Conservation (phyloP, 768 basidiomycete species). For the Pleurotus cornucopiae region DNA sequence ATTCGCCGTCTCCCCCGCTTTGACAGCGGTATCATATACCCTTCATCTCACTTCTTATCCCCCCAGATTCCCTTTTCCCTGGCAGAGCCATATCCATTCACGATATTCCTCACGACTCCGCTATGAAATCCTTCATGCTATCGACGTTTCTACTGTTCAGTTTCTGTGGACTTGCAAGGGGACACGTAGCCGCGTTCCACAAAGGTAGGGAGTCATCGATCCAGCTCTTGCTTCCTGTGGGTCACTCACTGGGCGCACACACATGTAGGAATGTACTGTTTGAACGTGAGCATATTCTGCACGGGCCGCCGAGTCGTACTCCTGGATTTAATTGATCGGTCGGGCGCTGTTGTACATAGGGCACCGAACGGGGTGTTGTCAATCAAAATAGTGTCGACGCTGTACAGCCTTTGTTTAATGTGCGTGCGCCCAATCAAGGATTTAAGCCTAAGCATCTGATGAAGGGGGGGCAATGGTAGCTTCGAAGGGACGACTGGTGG, state of each 20-base stretch:
- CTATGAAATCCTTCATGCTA: not conserved
- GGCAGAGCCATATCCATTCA: not conserved
- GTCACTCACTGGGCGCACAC: not conserved
- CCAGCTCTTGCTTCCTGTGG: not conserved
- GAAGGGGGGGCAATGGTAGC: constrained; percentile 14
- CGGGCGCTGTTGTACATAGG: not conserved
- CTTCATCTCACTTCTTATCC: not conserved
- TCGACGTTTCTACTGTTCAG: not conserved
- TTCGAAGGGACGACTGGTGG: constrained; percentile 35
- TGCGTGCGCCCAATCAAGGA: constrained; percentile 10
- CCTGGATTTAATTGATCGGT: not conserved
- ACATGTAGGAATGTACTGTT: constrained; percentile 28
- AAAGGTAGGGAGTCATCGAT: constrained; percentile 15
- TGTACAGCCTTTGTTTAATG: constrained; percentile 30
- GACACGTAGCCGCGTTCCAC: constrained; percentile 26
- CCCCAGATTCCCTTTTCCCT: not conserved
- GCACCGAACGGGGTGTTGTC: constrained; percentile 18
- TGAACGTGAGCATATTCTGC: constrained; percentile 22
- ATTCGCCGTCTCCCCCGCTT: not conserved
- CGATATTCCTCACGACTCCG: not conserved
- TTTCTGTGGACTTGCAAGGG: constrained; percentile 3
- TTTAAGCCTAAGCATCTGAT: not conserved
- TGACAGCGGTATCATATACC: not conserved
- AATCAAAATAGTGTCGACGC: constrained; percentile 26
- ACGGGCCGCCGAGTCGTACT: too few species aligned